Conservation (phyloP, 129 eudicot species). For the Flaveria ramosissima region DNA sequence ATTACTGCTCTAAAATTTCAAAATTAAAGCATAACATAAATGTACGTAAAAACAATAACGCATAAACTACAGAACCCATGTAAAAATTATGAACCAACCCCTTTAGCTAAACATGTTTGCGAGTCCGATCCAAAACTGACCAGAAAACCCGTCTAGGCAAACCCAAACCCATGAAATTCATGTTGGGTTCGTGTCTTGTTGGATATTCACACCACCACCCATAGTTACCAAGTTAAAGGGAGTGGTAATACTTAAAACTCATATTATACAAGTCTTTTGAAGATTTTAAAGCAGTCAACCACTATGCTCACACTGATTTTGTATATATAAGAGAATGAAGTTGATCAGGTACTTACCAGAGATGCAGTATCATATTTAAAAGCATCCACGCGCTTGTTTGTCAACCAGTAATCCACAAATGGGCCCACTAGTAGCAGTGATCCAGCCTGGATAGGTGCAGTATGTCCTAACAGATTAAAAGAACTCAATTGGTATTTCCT, state of each 20-base stretch:
- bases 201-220: neutral
- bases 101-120: neutral
- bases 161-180: neutral
- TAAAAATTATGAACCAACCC: neutral
- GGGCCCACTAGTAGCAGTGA: slow-evolving; percentile 66
- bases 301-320: neutral
- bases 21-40: neutral
- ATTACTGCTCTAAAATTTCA: neutral
- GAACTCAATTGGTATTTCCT: slow-evolving; percentile 73
- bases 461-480: slow-evolving; percentile 68
- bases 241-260: neutral
- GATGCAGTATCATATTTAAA: slow-evolving; percentile 47
- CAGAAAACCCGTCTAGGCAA: too few relatives aligned
- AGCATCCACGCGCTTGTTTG: slow-evolving; percentile 58
- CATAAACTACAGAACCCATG: neutral
- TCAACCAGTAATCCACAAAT: slow-evolving; percentile 68
- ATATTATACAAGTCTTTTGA: neutral
- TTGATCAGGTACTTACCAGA: slow-evolving; percentile 44
- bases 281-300: neutral
- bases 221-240: neutral
- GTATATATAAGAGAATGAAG: neutral
- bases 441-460: slow-evolving; percentile 75
- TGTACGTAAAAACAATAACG: neutral
- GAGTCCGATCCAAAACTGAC: too few relatives aligned
- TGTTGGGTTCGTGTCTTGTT: neutral